A percentile compares a stretch with the other conserved stretches of the same genome.
phyloP scores from a whole-genome alignment of 2,329 filamentous ascomycete species.

The Diaporthe sp. region DNA sequence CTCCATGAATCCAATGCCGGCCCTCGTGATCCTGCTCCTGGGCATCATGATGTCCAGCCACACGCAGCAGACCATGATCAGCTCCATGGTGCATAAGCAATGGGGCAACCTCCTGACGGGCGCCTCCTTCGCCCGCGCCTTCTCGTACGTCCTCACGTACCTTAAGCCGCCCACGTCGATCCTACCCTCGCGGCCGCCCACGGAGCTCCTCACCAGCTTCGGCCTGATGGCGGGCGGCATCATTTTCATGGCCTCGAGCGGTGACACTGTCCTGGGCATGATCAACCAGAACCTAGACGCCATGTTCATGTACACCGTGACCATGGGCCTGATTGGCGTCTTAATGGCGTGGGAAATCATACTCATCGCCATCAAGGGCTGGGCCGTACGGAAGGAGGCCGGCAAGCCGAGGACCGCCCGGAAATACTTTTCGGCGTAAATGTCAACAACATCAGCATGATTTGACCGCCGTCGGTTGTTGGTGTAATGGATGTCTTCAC shows the following conservation, averaged over 20 bases:
- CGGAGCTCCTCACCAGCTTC: conserved; percentile 89
- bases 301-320: conserved; percentile 94
- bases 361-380: conserved; percentile 87
- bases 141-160: conserved; percentile 86
- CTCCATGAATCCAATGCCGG: conserved; percentile 90
- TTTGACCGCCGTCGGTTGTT: not conserved
- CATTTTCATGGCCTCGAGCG: conserved; percentile 89
- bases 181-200: conserved; percentile 87
- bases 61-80: conserved; percentile 85
- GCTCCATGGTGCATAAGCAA: conserved; percentile 92
- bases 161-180: conserved; percentile 85
- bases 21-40: conserved; percentile 86
- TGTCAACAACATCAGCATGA: not conserved
- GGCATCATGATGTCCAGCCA: conserved; percentile 97
- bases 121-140: conserved; percentile 81
- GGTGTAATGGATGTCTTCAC: not conserved
- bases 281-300: conserved; percentile 83
- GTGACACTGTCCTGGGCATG: conserved; percentile 83
- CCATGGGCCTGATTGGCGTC: conserved; percentile 85
- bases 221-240: conserved; percentile 89
- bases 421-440: conserved; percentile 33
- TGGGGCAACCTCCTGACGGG: conserved; percentile 90
- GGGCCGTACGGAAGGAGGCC: conserved; percentile 73
- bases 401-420: conserved; percentile 39
- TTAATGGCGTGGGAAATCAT: conserved; percentile 89